Base-by-base conservation (phyloP, 176 grass and related monocot genomes). In the Cocos nucifera region DNA sequence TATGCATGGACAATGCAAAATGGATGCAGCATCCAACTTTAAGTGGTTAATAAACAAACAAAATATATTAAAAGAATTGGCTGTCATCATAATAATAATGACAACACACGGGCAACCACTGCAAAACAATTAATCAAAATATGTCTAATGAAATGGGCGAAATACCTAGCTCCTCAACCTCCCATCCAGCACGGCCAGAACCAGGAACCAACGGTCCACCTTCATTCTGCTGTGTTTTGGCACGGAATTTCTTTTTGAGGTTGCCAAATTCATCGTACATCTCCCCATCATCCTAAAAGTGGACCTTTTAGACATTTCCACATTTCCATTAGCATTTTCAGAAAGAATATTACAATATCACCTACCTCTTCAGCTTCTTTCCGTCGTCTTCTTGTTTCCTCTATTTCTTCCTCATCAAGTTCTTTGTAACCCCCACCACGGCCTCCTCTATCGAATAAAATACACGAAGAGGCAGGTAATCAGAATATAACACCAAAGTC, bases 251-350 rank as follows among this genome's bases (percentile, higher is more conserved):
- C 79, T 98, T 98, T 73, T 98, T 98, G 17, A 98, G 82, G 54
- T 98, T 98, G 39, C 93, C 93, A 79, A 98, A 98, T 70, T 98
- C 93, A 89, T 98, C 93, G 74, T 92, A 98, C 17, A 98, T 98
- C 75, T 98, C 93, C 50, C 93, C 93, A 72, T 98, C 93, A 63
- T 98, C 93, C 88, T 98, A 28, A 79, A 49, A 69, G 39, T 3
- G 35, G 35, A 14, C 35, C 35, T 14, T 44, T 44, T 44, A 44
- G 35, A 9, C 3, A 44, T 10, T 10, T 44, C 35, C 35, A 44
- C 10, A 44, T 44, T 44, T 12, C 35, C 35, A 44, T 44, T 44
- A 12, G 35, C 35, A 44, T 44, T 44, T 27, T 14, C 9, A 44
- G 14, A 44, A 44, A 14, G 2, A 17, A 49, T 56, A 30, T 21